A percentile compares a stretch with the other conserved stretches of the same genome.
These are phyloP conservation scores for Pelargonium citronellum DNA, from an alignment of 441 rosid genomes.

Conservation along the genomic window DNA sequence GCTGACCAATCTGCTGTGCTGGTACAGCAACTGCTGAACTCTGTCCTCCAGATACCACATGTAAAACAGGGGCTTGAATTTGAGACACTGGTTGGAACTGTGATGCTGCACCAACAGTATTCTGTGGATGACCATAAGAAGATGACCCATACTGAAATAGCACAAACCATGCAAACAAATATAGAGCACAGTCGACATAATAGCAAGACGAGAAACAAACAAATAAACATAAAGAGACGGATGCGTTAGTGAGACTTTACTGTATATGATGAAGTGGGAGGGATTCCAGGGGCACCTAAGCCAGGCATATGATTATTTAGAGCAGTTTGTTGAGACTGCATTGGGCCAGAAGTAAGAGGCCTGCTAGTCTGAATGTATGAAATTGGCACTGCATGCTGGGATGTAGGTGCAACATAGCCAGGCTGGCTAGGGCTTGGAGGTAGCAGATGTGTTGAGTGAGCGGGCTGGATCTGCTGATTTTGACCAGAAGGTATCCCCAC, in stretches of 20 bases:
- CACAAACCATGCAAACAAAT: conserved; percentile 23
- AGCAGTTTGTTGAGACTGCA: conserved; percentile 44
- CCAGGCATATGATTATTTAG: conserved; percentile 36
- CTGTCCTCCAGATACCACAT: conserved; percentile 49
- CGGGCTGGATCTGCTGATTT: conserved; percentile 51
- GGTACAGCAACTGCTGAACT: conserved; percentile 38
- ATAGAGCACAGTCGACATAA: conserved; percentile 16
- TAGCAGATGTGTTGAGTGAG: conserved; percentile 68
- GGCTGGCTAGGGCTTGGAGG: conserved; percentile 73
- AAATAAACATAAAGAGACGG: not conserved
- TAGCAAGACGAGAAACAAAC: conserved; percentile 1
- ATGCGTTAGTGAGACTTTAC: conserved; percentile 36
- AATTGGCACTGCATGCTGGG: conserved; percentile 58
- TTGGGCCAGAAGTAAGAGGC: conserved; percentile 49
- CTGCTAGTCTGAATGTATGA: conserved; percentile 50
- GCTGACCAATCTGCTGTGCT: conserved; percentile 49
- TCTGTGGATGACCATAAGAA: conserved; percentile 61
- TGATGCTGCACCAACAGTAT: conserved; percentile 34
- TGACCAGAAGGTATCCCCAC: conserved; percentile 49
- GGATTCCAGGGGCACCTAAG: conserved; percentile 47
- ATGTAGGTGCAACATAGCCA: conserved; percentile 45
- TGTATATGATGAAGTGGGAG: conserved; percentile 45
- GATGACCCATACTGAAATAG: conserved; percentile 52
- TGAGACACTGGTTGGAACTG: conserved; percentile 57
- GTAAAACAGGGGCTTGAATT: conserved; percentile 40